A percentile compares a stretch with the other conserved stretches of the same genome.
Evolutionary conservation across 108 stramenopile species (phyloP).

Genomic region (Halocafeteria seosinensis): DNA sequence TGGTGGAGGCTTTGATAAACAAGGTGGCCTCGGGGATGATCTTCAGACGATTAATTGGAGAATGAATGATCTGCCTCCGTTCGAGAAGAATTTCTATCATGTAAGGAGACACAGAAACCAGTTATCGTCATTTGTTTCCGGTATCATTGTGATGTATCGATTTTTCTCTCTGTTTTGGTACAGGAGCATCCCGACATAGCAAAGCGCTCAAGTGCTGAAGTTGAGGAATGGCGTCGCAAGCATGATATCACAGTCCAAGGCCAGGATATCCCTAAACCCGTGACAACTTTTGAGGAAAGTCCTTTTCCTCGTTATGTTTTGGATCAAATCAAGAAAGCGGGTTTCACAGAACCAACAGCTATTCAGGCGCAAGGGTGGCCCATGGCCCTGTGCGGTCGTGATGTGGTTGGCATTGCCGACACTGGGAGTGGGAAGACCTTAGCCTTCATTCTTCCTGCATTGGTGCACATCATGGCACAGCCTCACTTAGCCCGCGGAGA

Average conservation of each 20-base stretch:
- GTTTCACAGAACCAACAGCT: constrained; percentile 83
- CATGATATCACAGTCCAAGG: constrained; percentile 65
- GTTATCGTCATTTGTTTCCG: neutral
- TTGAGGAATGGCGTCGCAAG: constrained; percentile 61
- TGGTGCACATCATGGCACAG: constrained; percentile 98
- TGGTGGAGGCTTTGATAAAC: neutral
- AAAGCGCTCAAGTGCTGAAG: constrained; percentile 53
- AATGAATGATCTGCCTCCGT: constrained; percentile 56
- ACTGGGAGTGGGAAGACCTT: constrained; percentile 88
- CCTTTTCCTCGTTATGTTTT: constrained; percentile 86
- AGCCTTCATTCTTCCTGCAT: constrained; percentile 90
- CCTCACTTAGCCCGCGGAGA: constrained; percentile 91
- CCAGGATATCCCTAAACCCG: constrained; percentile 79
- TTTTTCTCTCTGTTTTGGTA: neutral
- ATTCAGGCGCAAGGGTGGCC: constrained; percentile 99
- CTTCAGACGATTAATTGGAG: constrained; percentile 44
- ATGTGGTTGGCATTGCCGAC: constrained; percentile 84
- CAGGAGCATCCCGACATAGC: constrained; percentile 86
- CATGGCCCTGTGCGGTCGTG: constrained; percentile 86
- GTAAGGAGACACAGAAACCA: constrained; percentile 1
- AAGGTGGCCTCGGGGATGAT: neutral
- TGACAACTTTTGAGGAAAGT: constrained; percentile 77
- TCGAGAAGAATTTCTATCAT: constrained; percentile 97
- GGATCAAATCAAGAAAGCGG: constrained; percentile 72
- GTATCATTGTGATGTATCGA: neutral